Conservation (phyloP, 768 basidiomycete species). For the Steccherinum ochraceum region DNA sequence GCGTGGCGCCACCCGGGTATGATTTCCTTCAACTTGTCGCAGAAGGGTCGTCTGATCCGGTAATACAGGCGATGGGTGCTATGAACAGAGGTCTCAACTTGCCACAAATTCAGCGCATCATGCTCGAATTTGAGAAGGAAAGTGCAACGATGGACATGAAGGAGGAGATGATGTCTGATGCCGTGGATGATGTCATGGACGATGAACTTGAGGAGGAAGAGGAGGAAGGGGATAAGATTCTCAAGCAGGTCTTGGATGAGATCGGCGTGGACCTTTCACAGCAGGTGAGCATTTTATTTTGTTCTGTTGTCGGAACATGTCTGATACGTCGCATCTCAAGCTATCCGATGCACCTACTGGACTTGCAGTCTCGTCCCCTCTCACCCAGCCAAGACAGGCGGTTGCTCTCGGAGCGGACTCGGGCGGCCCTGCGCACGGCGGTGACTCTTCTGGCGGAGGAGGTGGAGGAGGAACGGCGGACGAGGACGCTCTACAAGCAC, state of each 20-base stretch:
- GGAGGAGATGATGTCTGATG: slow-evolving; percentile 99
- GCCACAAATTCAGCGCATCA: slow-evolving; percentile 90
- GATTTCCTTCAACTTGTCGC: slow-evolving; percentile 22
- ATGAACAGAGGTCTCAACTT: slow-evolving; percentile 98
- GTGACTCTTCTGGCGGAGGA: slow-evolving; percentile 32
- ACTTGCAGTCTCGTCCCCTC: slow-evolving; percentile 52
- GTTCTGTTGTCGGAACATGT: background rate
- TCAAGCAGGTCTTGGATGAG: slow-evolving; percentile 95
- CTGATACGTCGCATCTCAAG: slow-evolving; percentile 34
- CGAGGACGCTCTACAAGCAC: slow-evolving; percentile 90
- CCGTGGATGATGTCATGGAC: slow-evolving; percentile 96
- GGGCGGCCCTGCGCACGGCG: slow-evolving; percentile 31
- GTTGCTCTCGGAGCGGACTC: slow-evolving; percentile 79
- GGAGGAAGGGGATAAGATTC: slow-evolving; percentile 90
- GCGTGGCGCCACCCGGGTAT: slow-evolving; percentile 92
- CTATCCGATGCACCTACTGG: slow-evolving; percentile 80
- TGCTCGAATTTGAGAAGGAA: slow-evolving; percentile 98
- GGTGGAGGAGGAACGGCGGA: slow-evolving; percentile 49
- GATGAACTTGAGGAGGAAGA: slow-evolving; percentile 89
- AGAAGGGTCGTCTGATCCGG: background rate
- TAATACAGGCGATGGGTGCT: slow-evolving; percentile 83
- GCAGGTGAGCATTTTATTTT: slow-evolving; percentile 41
- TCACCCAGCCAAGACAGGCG: slow-evolving; percentile 63
- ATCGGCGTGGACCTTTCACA: slow-evolving; percentile 91
- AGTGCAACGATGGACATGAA: slow-evolving; percentile 99